These are phyloP conservation scores for Diplodia scrobiculata DNA, from an alignment of 2,329 filamentous ascomycete species.

Conservation along the genomic window DNA sequence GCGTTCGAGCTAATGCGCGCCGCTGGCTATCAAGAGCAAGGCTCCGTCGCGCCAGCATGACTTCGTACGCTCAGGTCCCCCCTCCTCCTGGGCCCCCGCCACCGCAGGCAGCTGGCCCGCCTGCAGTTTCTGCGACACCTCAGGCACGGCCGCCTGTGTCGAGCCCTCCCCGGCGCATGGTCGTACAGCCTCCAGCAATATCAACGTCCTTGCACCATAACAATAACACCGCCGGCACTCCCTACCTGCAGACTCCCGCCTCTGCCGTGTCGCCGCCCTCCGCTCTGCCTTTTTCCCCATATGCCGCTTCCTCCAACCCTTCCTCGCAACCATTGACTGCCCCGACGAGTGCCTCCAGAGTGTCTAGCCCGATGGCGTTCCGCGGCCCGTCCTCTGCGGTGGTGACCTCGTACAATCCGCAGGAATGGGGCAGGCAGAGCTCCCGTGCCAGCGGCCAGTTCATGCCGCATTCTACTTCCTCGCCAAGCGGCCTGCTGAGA, in stretches of 20 bases:
- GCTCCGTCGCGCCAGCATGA: constrained; percentile 26
- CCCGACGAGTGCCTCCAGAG: constrained; percentile 40
- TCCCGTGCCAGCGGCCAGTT: constrained; percentile 10
- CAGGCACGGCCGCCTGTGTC: constrained; percentile 17
- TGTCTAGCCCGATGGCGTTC: constrained; percentile 43
- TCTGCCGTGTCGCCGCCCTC: constrained; percentile 41
- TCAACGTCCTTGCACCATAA: constrained; percentile 43
- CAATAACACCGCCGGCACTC: constrained; percentile 37
- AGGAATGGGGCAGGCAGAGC: constrained; percentile 50
- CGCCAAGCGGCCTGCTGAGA: constrained; percentile 42
- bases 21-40: constrained; percentile 21
- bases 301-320: constrained; percentile 33
- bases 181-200: constrained; percentile 48
- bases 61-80: constrained; percentile 21
- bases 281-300: constrained; percentile 44
- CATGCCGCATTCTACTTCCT: constrained; percentile 38
- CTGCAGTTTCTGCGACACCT: constrained; percentile 23
- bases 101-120: constrained; percentile 20
- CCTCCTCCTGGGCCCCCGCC: constrained; percentile 27
- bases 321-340: constrained; percentile 37
- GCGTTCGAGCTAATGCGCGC: constrained; percentile 16
- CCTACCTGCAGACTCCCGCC: constrained; percentile 45
- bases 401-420: constrained; percentile 51
- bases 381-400: constrained; percentile 35
- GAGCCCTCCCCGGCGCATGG: constrained; percentile 40